Percentiles rank a stretch among this genome's conserved stretches.
phyloP scores from a whole-genome alignment of 768 basidiomycete species.

The Lactifluus piperatus region DNA sequence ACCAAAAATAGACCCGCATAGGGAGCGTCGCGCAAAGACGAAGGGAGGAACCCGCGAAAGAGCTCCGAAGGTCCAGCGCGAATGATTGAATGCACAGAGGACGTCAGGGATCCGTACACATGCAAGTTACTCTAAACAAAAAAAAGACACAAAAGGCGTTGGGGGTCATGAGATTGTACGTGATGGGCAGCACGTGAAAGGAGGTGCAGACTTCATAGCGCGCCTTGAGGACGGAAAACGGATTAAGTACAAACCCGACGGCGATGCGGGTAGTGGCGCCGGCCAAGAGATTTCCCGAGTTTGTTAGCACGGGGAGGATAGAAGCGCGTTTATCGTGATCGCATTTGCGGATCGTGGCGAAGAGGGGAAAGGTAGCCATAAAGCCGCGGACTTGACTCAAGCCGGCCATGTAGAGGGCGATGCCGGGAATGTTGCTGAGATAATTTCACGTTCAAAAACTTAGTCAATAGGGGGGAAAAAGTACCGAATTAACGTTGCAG shows the following conservation, averaged over 20 bases:
- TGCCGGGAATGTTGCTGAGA: constrained; percentile 84
- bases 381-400: constrained; percentile 72
- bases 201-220: constrained; percentile 66
- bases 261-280: constrained; percentile 75
- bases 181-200: not conserved
- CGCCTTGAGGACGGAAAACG: constrained; percentile 86
- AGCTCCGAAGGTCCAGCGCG: constrained; percentile 74
- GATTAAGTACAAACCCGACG: constrained; percentile 82
- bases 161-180: not conserved
- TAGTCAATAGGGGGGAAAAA: not conserved
- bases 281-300: constrained; percentile 74
- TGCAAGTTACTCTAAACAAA: constrained; percentile 68
- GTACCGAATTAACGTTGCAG: constrained; percentile 67
- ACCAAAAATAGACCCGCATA: constrained; percentile 88
- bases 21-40: constrained; percentile 88
- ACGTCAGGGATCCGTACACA: constrained; percentile 51
- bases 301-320: constrained; percentile 61
- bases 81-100: constrained; percentile 49
- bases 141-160: not conserved
- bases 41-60: constrained; percentile 78
- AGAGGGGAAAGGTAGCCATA: constrained; percentile 67
- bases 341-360: constrained; percentile 32
- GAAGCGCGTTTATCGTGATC: constrained; percentile 30
- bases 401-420: constrained; percentile 85
- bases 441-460: no score